Evolutionary conservation across 306 rosid genomes (phyloP).

Genomic region (Cicer yamashitae): DNA sequence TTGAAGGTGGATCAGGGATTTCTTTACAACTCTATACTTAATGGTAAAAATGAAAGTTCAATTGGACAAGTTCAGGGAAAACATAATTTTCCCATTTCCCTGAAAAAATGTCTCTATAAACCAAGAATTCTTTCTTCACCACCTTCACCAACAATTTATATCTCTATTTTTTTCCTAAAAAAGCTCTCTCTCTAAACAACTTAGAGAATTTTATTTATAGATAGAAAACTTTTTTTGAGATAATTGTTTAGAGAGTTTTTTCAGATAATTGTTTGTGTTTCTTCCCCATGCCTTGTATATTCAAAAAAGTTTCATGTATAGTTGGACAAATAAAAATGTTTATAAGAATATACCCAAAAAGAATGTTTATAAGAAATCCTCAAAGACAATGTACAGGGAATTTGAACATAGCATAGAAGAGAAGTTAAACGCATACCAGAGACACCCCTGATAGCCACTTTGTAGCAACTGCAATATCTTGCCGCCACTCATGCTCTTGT

Average conservation of each 20-base stretch:
- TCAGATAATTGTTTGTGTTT: neutral
- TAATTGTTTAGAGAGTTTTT: neutral
- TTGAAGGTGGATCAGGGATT: conserved; percentile 24
- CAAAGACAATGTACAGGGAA: conserved; percentile 13
- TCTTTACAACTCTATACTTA: conserved; percentile 34
- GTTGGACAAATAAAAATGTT: conserved; percentile 4
- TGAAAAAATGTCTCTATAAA: conserved; percentile 8
- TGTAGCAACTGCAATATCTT: conserved; percentile 96
- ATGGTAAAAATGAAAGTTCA: conserved; percentile 9
- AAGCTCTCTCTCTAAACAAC: neutral
- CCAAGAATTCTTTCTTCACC: neutral
- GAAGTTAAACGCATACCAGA: conserved; percentile 60
- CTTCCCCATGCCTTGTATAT: neutral
- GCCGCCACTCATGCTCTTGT: conserved; percentile 92
- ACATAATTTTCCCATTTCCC: conserved; percentile 14
- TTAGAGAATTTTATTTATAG: conserved; percentile 3
- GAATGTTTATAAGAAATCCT: neutral
- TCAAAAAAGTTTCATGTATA: neutral
- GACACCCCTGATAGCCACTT: conserved; percentile 97
- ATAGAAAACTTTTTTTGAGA: conserved; percentile 7
- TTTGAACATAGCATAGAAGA: conserved; percentile 38
- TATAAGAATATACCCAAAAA: neutral
- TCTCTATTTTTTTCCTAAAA: conserved; percentile 1
- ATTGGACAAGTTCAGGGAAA: neutral
- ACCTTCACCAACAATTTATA: neutral